These are phyloP conservation scores for Sporisorium reilianum DNA, from an alignment of 1,284 basidiomycete genomes.

Conservation along the genomic window DNA sequence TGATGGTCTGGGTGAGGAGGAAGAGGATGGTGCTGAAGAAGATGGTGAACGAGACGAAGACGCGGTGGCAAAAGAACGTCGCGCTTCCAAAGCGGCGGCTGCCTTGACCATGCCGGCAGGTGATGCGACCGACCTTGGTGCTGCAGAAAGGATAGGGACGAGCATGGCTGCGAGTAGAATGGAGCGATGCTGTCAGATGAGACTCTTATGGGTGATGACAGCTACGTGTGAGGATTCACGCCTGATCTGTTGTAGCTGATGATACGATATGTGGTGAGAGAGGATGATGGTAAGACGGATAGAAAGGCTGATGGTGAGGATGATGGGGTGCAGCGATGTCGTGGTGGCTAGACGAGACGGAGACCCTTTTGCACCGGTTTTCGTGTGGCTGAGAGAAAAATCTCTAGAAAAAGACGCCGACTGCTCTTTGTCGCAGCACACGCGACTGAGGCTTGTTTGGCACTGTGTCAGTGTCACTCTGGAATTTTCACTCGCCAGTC, in stretches of 20 bases:
- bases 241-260: no score
- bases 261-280: no score
- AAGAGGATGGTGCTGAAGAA: background rate
- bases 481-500: constrained; percentile 6
- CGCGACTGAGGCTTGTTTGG: constrained; percentile 2
- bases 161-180: background rate
- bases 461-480: constrained; percentile 8
- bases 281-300: background rate
- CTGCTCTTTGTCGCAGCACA: background rate
- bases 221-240: background rate
- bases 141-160: background rate
- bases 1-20: constrained; percentile 10
- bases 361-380: background rate
- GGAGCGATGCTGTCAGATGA: background rate
- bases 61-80: background rate
- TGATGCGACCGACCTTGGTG: constrained; percentile 2
- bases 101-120: constrained; percentile 2
- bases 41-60: constrained; percentile 3
- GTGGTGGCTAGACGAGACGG: background rate
- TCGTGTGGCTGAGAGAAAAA: background rate
- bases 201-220: background rate
- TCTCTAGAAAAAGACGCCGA: constrained; percentile 6
- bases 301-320: constrained; percentile 5
- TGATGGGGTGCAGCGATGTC: background rate
- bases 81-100: background rate